Percentiles rank a stretch among this genome's conserved stretches.
Conservation (phyloP, 2,329 filamentous ascomycete genomes). For the Fusarium sacchari region DNA sequence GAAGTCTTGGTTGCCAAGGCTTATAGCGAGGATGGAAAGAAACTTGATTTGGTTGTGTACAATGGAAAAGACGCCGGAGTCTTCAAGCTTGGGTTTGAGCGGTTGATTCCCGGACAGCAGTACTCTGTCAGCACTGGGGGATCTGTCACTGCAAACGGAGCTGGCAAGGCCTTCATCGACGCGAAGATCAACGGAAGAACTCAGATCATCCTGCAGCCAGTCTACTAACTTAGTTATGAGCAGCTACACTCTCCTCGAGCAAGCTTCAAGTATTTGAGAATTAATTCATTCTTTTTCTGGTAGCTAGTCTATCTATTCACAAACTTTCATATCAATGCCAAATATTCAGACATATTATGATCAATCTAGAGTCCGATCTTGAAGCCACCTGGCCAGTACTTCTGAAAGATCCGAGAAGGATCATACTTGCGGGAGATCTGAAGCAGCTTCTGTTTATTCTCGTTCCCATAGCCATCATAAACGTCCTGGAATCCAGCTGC, state of each 20-base stretch:
- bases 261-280: fast-evolving
- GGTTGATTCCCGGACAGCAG: neutral
- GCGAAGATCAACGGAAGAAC: neutral
- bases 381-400: conserved; percentile 22
- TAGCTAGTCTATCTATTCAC: neutral
- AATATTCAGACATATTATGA: fast-evolving
- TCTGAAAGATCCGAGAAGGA: conserved; percentile 9
- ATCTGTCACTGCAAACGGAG: neutral
- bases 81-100: neutral
- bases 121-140: neutral
- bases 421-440: conserved; percentile 26
- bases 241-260: fast-evolving
- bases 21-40: neutral
- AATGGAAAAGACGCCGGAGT: neutral
- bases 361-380: conserved; percentile 4
- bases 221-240: too few species aligned
- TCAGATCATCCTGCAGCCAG: neutral
- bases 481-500: conserved; percentile 22
- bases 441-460: conserved; percentile 15
- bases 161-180: neutral
- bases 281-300: neutral
- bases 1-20: neutral
- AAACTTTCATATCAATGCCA: fast-evolving
- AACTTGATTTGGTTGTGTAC: neutral
- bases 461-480: conserved; percentile 14